Conservation (phyloP, 1,139 yeast species). For the Geotrichum bryndzae region DNA sequence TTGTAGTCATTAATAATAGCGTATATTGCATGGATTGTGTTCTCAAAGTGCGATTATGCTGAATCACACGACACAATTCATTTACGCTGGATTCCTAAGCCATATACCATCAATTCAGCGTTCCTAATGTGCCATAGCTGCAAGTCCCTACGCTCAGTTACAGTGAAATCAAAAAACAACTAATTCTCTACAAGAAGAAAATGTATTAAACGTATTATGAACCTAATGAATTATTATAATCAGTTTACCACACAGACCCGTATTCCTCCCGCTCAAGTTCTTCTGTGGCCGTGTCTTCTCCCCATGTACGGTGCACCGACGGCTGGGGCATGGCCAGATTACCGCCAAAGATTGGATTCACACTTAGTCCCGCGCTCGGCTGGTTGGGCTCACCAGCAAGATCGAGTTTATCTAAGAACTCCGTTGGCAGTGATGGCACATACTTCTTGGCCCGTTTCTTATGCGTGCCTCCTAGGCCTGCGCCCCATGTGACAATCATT, state of each 20-base stretch:
- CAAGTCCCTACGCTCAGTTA: not conserved
- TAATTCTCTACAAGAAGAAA: not conserved
- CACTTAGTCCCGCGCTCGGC: conserved; percentile 9
- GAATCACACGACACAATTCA: too few species aligned
- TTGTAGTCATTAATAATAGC: too few species aligned
- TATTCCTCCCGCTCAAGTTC: conserved; percentile 18
- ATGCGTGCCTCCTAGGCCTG: conserved; percentile 38
- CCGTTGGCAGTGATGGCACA: conserved; percentile 38
- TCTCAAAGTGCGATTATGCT: too few species aligned
- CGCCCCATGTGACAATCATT: conserved; percentile 40
- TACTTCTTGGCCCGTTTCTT: conserved; percentile 34
- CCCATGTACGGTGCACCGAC: conserved; percentile 30
- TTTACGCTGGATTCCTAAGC: too few species aligned
- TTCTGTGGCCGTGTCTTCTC: conserved; percentile 26
- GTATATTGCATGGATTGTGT: too few species aligned
- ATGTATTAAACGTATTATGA: not conserved
- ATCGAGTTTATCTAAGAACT: conserved; percentile 37
- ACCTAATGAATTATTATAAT: not conserved
- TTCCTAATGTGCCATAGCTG: too few species aligned
- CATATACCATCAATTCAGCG: too few species aligned
- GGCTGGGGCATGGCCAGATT: conserved; percentile 27
- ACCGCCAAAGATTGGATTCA: conserved; percentile 24
- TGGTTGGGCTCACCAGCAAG: conserved; percentile 10
- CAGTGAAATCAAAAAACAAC: not conserved
- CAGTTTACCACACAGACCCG: conserved; percentile 14